These are phyloP conservation scores for Arthromyces matolae DNA, from an alignment of 768 basidiomycete species.

Conservation along the genomic window DNA sequence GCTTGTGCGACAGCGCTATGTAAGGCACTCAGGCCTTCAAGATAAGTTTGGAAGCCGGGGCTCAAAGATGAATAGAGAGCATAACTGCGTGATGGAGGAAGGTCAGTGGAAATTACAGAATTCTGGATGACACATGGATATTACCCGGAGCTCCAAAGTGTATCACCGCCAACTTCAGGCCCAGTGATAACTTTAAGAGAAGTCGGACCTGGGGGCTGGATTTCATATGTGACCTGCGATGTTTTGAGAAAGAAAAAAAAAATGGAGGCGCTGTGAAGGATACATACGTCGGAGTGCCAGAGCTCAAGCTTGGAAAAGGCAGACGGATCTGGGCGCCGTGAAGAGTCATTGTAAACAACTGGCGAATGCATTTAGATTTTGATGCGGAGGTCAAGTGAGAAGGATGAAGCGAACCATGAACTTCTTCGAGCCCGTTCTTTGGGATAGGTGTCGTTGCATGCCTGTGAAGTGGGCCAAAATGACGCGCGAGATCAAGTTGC, in stretches of 20 bases:
- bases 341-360: constrained; percentile 73
- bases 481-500: constrained; percentile 66
- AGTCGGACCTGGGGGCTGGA: constrained; percentile 77
- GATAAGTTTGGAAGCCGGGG: constrained; percentile 67
- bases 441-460: constrained; percentile 82
- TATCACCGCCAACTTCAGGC: constrained; percentile 75
- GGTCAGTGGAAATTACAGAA: neutral
- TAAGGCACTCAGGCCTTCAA: constrained; percentile 69
- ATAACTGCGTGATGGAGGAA: constrained; percentile 45
- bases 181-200: constrained; percentile 71
- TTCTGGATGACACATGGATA: constrained; percentile 14
- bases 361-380: constrained; percentile 2
- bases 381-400: constrained; percentile 3
- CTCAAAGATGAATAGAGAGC: constrained; percentile 83
- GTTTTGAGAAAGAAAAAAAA: neutral
- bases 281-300: constrained; percentile 76
- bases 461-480: constrained; percentile 76
- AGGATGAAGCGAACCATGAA: constrained; percentile 50
- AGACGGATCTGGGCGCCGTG: constrained; percentile 55
- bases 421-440: constrained; percentile 69
- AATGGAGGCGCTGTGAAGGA: neutral
- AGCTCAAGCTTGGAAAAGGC: constrained; percentile 73
- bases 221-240: constrained; percentile 62
- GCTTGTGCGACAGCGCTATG: constrained; percentile 80
- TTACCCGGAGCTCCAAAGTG: constrained; percentile 77